These are phyloP conservation scores for Mucor lusitanicus DNA, from an alignment of 371 early-diverging fungal genomes.

Conservation along the genomic window DNA sequence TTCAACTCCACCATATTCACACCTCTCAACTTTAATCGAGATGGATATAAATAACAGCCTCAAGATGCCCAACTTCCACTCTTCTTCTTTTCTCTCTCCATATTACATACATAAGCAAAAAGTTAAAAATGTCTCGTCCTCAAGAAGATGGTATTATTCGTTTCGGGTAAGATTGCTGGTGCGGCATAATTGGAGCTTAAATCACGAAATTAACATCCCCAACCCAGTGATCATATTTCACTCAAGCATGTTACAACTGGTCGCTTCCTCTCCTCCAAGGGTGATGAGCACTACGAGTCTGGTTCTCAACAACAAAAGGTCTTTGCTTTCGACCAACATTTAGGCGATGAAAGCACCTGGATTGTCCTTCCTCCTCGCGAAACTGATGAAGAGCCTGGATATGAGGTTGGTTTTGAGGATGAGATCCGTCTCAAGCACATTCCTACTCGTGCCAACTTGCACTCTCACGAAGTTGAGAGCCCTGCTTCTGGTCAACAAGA, in stretches of 20 bases:
- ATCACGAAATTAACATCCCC: neutral
- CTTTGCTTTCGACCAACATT: conserved; percentile 42
- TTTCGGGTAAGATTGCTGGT: conserved; percentile 5
- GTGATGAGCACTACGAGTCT: conserved; percentile 29
- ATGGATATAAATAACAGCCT: neutral
- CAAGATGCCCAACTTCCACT: neutral
- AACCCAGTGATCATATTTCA: conserved; percentile 4
- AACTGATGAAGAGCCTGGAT: conserved; percentile 43
- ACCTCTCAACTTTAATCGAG: neutral
- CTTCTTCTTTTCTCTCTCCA: neutral
- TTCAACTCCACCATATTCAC: neutral
- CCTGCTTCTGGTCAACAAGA: conserved; percentile 64
- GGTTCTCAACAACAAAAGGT: conserved; percentile 60
- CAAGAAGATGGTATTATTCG: conserved; percentile 14
- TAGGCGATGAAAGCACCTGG: conserved; percentile 49
- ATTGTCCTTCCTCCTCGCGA: conserved; percentile 51
- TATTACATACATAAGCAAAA: neutral
- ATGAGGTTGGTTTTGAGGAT: conserved; percentile 54
- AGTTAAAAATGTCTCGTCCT: neutral
- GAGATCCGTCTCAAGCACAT: conserved; percentile 57
- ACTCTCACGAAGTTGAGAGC: conserved; percentile 58
- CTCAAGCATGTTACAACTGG: conserved; percentile 63
- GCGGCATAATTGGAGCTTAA: neutral
- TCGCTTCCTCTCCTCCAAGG: conserved; percentile 49
- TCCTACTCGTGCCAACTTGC: conserved; percentile 54